Conservation (phyloP, 2,329 filamentous ascomycete species). For the Sclerotiophoma versabilis region DNA sequence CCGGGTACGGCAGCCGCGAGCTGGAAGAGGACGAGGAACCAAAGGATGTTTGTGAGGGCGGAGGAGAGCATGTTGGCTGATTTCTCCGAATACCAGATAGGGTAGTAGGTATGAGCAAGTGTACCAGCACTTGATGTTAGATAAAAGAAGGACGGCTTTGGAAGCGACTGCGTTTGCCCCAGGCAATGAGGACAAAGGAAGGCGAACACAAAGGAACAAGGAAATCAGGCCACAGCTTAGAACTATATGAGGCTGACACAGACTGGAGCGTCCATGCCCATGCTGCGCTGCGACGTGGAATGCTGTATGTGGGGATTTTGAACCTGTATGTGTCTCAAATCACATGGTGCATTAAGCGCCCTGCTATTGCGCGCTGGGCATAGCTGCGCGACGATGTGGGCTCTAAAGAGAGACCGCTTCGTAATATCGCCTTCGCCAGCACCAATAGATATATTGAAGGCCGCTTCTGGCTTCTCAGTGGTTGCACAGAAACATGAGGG, state of each 20-base stretch:
- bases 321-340: slow-evolving; percentile 38
- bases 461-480: slow-evolving; percentile 7
- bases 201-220: slow-evolving; percentile 27
- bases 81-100: neutral
- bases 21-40: slow-evolving; percentile 37
- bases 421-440: slow-evolving; percentile 1
- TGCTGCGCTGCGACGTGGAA: slow-evolving; percentile 39
- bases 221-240: slow-evolving; percentile 42
- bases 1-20: slow-evolving; percentile 25
- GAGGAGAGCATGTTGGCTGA: slow-evolving; percentile 34
- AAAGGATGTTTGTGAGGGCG: slow-evolving; percentile 34
- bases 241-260: slow-evolving; percentile 39
- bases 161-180: slow-evolving; percentile 27
- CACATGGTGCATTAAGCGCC: slow-evolving; percentile 32
- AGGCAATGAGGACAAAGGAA: slow-evolving; percentile 30
- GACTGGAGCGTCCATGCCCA: slow-evolving; percentile 29
- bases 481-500: neutral
- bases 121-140: slow-evolving; percentile 38
- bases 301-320: slow-evolving; percentile 36
- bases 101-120: slow-evolving; percentile 25
- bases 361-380: slow-evolving; percentile 19
- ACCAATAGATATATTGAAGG: slow-evolving; percentile 18
- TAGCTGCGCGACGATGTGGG: neutral
- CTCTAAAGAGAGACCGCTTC: neutral
- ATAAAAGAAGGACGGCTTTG: neutral